phyloP scores from a whole-genome alignment of 2,329 filamentous ascomycete species.

The Penicillium palitans region DNA sequence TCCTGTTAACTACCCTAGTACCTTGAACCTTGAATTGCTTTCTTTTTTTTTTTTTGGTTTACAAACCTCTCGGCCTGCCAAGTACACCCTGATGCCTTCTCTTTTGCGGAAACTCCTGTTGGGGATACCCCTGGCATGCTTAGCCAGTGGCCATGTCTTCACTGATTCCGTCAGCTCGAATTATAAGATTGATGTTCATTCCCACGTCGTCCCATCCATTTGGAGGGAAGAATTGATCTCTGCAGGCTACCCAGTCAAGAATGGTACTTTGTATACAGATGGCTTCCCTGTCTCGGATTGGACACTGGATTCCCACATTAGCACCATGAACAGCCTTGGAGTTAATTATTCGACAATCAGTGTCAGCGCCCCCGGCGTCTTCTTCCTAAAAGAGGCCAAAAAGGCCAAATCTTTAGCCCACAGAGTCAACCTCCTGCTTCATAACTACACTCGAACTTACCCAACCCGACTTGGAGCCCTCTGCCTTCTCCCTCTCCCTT shows the following conservation, averaged over 20 bases:
- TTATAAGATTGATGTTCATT: slow-evolving; percentile 21
- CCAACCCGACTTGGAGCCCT: slow-evolving; percentile 12
- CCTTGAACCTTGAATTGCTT: not conserved
- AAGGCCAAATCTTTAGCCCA: slow-evolving; percentile 9
- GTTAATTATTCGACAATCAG: slow-evolving; percentile 13
- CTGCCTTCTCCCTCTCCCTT: slow-evolving; percentile 12
- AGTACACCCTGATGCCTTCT: not conserved
- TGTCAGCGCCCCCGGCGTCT: slow-evolving; percentile 9
- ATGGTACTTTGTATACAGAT: slow-evolving; percentile 12
- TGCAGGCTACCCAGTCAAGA: slow-evolving; percentile 7
- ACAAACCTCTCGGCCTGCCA: not conserved
- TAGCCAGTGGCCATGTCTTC: not conserved
- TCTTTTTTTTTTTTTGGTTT: too few species aligned
- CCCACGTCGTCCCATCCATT: slow-evolving; percentile 10
- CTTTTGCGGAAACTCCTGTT: slow-evolving; percentile 1
- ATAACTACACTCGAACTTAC: slow-evolving; percentile 4
- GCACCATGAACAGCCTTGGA: slow-evolving; percentile 8
- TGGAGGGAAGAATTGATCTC: slow-evolving; percentile 9
- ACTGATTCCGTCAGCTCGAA: slow-evolving; percentile 2
- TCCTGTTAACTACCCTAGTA: not conserved
- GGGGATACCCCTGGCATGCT: not conserved
- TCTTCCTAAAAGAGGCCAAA: slow-evolving; percentile 4
- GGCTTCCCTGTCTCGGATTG: slow-evolving; percentile 11
- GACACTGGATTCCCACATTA: slow-evolving; percentile 9
- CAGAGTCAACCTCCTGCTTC: slow-evolving; percentile 8